phyloP scores from a whole-genome alignment of 495 filamentous ascomycete genomes.

The Penicillium pulvis region DNA sequence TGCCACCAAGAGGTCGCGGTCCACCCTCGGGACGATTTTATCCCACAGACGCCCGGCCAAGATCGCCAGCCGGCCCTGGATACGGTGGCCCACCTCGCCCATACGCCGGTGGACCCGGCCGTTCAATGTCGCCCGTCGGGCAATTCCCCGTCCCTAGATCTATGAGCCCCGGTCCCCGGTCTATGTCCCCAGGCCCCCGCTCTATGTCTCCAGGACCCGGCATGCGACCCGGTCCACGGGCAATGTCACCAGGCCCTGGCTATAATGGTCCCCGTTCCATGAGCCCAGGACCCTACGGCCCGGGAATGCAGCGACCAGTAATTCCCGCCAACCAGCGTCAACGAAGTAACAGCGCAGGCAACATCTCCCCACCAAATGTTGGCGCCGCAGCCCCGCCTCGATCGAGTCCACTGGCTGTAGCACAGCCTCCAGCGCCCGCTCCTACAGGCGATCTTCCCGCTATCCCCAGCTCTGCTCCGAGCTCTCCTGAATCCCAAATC shows the following conservation, averaged over 20 bases:
- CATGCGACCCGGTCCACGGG: slow-evolving; percentile 18
- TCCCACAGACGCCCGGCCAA: slow-evolving; percentile 41
- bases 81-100: slow-evolving; percentile 33
- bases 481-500: slow-evolving; percentile 21
- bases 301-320: slow-evolving; percentile 47
- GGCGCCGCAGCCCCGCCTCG: slow-evolving; percentile 51
- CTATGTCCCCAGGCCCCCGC: slow-evolving; percentile 36
- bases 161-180: slow-evolving; percentile 27
- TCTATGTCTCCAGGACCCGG: slow-evolving; percentile 17
- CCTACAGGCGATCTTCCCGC: slow-evolving; percentile 38
- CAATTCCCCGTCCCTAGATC: slow-evolving; percentile 14
- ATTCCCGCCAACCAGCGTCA: slow-evolving; percentile 44
- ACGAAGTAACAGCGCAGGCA: slow-evolving; percentile 55
- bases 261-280: slow-evolving; percentile 48
- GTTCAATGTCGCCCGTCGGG: slow-evolving; percentile 26
- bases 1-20: slow-evolving; percentile 30
- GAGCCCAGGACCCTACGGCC: slow-evolving; percentile 55
- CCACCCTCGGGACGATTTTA: slow-evolving; percentile 39
- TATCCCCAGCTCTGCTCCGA: slow-evolving; percentile 18
- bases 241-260: slow-evolving; percentile 38
- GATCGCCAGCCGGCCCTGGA: slow-evolving; percentile 37
- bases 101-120: slow-evolving; percentile 25
- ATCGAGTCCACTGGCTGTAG: slow-evolving; percentile 55
- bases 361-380: slow-evolving; percentile 45
- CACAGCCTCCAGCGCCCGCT: slow-evolving; percentile 38